Conservation (phyloP, 2,329 filamentous ascomycete species). For the Diaporthe vaccinii region DNA sequence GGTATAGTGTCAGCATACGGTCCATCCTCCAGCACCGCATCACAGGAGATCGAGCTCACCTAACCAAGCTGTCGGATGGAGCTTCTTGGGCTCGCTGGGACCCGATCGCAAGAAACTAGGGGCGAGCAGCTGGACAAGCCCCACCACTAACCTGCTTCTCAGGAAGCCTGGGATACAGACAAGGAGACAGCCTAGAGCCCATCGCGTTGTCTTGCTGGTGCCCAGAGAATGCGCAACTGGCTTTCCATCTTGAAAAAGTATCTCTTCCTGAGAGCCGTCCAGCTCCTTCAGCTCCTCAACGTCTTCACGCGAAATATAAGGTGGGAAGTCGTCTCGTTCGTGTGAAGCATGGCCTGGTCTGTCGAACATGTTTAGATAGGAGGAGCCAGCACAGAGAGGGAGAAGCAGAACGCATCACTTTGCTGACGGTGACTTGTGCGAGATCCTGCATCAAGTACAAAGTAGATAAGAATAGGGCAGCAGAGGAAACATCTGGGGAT, state of each 20-base stretch:
- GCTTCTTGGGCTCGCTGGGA: conserved; percentile 21
- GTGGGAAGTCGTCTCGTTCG: conserved; percentile 7
- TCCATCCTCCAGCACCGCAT: neutral
- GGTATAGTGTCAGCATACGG: neutral
- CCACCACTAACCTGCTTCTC: neutral
- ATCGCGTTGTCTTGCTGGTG: neutral
- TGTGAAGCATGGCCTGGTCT: neutral
- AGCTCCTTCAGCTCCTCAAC: conserved; percentile 25
- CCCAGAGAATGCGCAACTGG: neutral
- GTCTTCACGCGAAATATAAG: conserved; percentile 19
- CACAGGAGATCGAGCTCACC: neutral
- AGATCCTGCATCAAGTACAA: neutral
- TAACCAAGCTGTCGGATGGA: conserved; percentile 42
- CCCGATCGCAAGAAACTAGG: conserved; percentile 37
- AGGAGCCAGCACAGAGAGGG: neutral
- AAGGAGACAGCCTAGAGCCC: neutral
- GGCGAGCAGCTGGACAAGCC: conserved; percentile 1
- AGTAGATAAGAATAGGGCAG: neutral
- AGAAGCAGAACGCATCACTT: neutral
- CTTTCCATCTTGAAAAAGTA: neutral
- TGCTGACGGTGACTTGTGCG: neutral
- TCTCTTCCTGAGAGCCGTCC: conserved; percentile 1
- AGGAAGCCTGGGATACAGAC: conserved; percentile 14
- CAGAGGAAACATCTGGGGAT: neutral
- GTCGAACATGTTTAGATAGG: conserved; percentile 2